phyloP scores from a whole-genome alignment of 2,329 filamentous ascomycete genomes.

The Calonectria leucothoes region DNA sequence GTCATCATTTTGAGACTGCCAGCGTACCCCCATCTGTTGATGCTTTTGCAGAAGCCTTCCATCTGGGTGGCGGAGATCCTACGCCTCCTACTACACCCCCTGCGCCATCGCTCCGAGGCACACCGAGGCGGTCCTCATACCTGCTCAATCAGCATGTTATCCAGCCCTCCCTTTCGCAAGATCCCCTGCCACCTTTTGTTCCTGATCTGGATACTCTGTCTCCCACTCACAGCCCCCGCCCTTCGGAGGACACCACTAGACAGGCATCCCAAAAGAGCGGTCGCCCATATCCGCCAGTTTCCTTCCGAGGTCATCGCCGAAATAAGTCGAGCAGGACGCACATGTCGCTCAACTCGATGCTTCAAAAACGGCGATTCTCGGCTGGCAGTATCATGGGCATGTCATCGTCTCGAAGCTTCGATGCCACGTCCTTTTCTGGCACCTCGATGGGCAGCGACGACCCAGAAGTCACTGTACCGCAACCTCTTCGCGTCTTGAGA shows the following conservation, averaged over 20 bases:
- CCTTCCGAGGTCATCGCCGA: slow-evolving; percentile 54
- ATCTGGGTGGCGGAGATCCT: slow-evolving; percentile 61
- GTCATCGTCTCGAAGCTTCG: slow-evolving; percentile 69
- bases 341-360: slow-evolving; percentile 62
- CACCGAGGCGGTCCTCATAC: slow-evolving; percentile 66
- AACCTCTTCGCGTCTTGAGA: slow-evolving; percentile 73
- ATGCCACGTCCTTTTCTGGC: slow-evolving; percentile 65
- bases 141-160: slow-evolving; percentile 61
- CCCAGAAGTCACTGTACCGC: slow-evolving; percentile 52
- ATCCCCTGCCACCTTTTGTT: slow-evolving; percentile 59
- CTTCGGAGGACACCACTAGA: slow-evolving; percentile 46
- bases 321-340: slow-evolving; percentile 62
- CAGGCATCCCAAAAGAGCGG: slow-evolving; percentile 38
- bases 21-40: slow-evolving; percentile 61
- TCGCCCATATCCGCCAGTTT: slow-evolving; percentile 43
- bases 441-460: slow-evolving; percentile 61
- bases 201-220: slow-evolving; percentile 58
- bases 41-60: slow-evolving; percentile 64
- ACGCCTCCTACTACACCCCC: slow-evolving; percentile 74
- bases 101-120: slow-evolving; percentile 50
- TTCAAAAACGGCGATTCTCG: slow-evolving; percentile 68
- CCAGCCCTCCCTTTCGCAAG: slow-evolving; percentile 49
- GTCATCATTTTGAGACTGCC: slow-evolving; percentile 61
- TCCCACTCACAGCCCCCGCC: slow-evolving; percentile 36
- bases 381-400: slow-evolving; percentile 67